Evolutionary conservation across 352 stramenopile genomes (phyloP).

Genomic region (Globisporangium carolinianum): DNA sequence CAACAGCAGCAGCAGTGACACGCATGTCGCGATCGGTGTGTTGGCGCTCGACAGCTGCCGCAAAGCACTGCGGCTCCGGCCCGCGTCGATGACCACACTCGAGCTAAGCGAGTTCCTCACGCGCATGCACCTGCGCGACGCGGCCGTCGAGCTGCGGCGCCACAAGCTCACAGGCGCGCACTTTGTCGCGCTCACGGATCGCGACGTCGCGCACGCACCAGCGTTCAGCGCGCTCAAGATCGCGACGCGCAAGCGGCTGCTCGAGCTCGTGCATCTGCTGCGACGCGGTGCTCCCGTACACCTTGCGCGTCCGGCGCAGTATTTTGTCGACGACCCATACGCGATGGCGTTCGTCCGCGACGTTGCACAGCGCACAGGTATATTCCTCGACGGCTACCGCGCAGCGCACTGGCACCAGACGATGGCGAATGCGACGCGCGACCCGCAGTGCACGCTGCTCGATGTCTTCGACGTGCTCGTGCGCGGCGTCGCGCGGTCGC

Average conservation of each 20-base stretch:
- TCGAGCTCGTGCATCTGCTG: slow-evolving; percentile 45
- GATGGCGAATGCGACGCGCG: slow-evolving; percentile 33
- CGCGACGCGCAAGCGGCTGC: slow-evolving; percentile 37
- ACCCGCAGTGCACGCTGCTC: slow-evolving; percentile 28
- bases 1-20: background rate
- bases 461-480: slow-evolving; percentile 53
- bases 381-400: slow-evolving; percentile 41
- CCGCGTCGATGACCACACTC: slow-evolving; percentile 49
- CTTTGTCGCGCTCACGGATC: slow-evolving; percentile 40
- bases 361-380: slow-evolving; percentile 27
- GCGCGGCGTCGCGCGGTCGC: slow-evolving; percentile 30
- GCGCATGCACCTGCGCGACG: slow-evolving; percentile 44
- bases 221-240: slow-evolving; percentile 47
- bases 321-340: slow-evolving; percentile 46
- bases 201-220: slow-evolving; percentile 44
- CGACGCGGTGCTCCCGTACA: slow-evolving; percentile 37
- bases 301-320: slow-evolving; percentile 17
- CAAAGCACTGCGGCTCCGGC: slow-evolving; percentile 32
- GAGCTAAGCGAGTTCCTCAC: slow-evolving; percentile 42
- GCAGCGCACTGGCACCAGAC: slow-evolving; percentile 47
- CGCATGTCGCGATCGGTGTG: slow-evolving; percentile 30
- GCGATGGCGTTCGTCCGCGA: slow-evolving; percentile 44
- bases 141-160: slow-evolving; percentile 32
- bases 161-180: slow-evolving; percentile 31
- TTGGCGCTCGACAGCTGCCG: slow-evolving; percentile 53